Evolutionary conservation across 495 filamentous ascomycete genomes (phyloP).

Genomic region (Parathielavia appendiculata): DNA sequence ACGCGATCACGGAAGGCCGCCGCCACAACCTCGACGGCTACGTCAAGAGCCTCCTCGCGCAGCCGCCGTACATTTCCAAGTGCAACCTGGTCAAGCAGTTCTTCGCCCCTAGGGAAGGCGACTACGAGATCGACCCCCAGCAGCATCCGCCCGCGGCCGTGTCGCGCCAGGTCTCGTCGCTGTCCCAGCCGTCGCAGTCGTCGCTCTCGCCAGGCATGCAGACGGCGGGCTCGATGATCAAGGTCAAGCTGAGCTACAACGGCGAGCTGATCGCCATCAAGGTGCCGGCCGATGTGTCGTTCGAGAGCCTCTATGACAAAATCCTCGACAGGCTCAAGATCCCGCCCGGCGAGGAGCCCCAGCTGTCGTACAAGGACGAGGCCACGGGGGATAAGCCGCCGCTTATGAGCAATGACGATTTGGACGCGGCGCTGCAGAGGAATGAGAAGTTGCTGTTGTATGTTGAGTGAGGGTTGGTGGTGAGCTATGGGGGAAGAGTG

Average conservation of each 20-base stretch:
- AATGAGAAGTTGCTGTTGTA: constrained; percentile 84
- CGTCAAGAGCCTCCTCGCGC: constrained; percentile 79
- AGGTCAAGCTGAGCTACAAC: constrained; percentile 90
- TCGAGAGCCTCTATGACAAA: constrained; percentile 74
- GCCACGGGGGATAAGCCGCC: constrained; percentile 65
- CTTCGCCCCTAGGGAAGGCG: constrained; percentile 82
- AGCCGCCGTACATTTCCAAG: constrained; percentile 76
- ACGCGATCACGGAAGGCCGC: constrained; percentile 89
- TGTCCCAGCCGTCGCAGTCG: constrained; percentile 63
- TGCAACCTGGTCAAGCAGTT: constrained; percentile 80
- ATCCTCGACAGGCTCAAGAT: constrained; percentile 73
- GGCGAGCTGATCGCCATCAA: constrained; percentile 89
- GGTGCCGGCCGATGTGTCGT: constrained; percentile 73
- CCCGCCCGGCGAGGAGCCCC: constrained; percentile 55
- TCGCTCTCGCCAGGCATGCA: constrained; percentile 49
- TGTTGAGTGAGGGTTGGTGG: constrained; percentile 47
- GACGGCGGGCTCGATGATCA: constrained; percentile 52
- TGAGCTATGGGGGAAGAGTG: neutral
- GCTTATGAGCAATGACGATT: constrained; percentile 71
- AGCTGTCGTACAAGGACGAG: constrained; percentile 85
- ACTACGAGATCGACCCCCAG: constrained; percentile 84
- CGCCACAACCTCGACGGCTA: constrained; percentile 90
- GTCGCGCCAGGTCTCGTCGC: constrained; percentile 66
- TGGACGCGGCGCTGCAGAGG: constrained; percentile 71
- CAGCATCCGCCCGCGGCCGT: constrained; percentile 55